These are phyloP conservation scores for Quercus parvula DNA, from an alignment of 306 rosid genomes.

Conservation along the genomic window DNA sequence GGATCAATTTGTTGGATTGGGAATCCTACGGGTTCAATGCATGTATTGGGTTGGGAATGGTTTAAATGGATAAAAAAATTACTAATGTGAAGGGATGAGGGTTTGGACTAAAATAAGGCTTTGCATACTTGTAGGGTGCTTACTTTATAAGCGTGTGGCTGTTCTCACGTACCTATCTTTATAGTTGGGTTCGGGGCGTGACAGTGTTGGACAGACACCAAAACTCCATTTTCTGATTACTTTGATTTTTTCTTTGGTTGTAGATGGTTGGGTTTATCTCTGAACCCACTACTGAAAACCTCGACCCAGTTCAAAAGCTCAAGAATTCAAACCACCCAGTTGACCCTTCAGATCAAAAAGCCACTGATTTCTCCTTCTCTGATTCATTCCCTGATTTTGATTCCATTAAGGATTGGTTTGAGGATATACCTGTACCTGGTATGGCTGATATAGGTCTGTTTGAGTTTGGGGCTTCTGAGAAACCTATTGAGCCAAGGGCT, in stretches of 20 bases:
- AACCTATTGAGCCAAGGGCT: constrained; percentile 8
- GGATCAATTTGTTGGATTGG: too few relatives aligned
- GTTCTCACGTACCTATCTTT: too few relatives aligned
- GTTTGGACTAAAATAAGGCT: too few relatives aligned
- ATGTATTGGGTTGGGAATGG: too few relatives aligned
- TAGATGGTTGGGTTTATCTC: constrained; percentile 38
- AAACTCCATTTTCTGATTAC: not conserved
- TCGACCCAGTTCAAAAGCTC: constrained; percentile 25
- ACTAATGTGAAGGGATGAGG: too few relatives aligned
- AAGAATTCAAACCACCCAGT: constrained; percentile 23
- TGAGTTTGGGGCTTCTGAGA: not conserved
- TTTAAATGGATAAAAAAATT: too few relatives aligned
- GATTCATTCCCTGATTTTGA: constrained; percentile 72
- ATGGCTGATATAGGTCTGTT: constrained; percentile 28
- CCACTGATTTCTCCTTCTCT: constrained; percentile 34
- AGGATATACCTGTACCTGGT: constrained; percentile 17
- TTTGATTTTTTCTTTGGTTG: not conserved
- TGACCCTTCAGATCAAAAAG: constrained; percentile 24
- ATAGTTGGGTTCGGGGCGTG: too few relatives aligned
- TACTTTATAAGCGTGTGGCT: too few relatives aligned
- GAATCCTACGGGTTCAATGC: too few relatives aligned
- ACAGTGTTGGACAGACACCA: too few relatives aligned
- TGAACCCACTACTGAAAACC: constrained; percentile 19
- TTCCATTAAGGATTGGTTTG: constrained; percentile 38
- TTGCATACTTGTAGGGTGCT: too few relatives aligned